These are phyloP conservation scores for Tetraselmis chui DNA, from an alignment of 139 green algal genomes.

Conservation along the genomic window DNA sequence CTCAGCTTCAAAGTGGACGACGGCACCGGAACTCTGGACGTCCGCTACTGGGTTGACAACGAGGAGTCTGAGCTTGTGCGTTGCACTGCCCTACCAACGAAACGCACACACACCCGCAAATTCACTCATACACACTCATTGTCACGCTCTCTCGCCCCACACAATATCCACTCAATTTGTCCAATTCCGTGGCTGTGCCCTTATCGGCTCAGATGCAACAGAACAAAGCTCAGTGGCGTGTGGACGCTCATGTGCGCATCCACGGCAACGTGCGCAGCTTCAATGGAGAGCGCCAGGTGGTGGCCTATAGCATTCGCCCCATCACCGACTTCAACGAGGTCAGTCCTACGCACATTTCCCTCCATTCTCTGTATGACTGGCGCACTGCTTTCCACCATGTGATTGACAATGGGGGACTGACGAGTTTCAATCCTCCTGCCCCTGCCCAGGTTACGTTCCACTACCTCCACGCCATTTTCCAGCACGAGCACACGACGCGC, in stretches of 20 bases:
- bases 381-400: too few relatives aligned
- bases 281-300: slow-evolving; percentile 31
- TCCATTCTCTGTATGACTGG: background rate
- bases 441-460: slow-evolving; percentile 67
- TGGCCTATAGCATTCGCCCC: slow-evolving; percentile 48
- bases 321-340: slow-evolving; percentile 70
- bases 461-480: slow-evolving; percentile 59
- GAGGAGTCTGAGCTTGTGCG: slow-evolving; percentile 34
- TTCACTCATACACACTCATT: too few relatives aligned
- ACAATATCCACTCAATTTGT: too few relatives aligned
- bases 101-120: too few relatives aligned
- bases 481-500: slow-evolving; percentile 58
- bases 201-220: too few relatives aligned
- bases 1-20: slow-evolving; percentile 52
- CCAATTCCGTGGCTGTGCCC: too few relatives aligned
- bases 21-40: slow-evolving; percentile 51
- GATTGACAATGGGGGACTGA: background rate
- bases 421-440: background rate
- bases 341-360: background rate
- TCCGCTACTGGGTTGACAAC: slow-evolving; percentile 48
- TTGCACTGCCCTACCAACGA: background rate
- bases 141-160: too few relatives aligned
- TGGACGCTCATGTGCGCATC: slow-evolving; percentile 60
- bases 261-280: slow-evolving; percentile 59
- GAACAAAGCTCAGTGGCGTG: slow-evolving; percentile 27